Conservation (phyloP, 2,329 filamentous ascomycete genomes). For the Aspergillus novofumigatus region DNA sequence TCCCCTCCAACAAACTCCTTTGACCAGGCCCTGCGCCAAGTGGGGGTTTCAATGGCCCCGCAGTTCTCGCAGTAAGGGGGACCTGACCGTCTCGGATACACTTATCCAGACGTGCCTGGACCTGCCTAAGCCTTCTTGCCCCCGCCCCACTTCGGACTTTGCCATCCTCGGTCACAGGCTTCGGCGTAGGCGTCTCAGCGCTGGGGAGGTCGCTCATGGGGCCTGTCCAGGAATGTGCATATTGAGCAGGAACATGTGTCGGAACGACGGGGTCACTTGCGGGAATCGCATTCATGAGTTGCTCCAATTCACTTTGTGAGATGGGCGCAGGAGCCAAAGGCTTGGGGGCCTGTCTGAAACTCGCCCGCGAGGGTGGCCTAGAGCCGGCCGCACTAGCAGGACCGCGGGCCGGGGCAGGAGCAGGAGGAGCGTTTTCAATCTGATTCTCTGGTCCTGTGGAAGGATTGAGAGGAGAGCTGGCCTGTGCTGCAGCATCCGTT, state of each 20-base stretch:
- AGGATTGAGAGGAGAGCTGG: constrained; percentile 24
- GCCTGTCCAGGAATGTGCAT: constrained; percentile 43
- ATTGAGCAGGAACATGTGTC: constrained; percentile 28
- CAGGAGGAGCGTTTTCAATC: constrained; percentile 17
- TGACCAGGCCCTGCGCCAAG: constrained; percentile 91
- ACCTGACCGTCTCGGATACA: constrained; percentile 73
- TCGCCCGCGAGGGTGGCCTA: constrained; percentile 36
- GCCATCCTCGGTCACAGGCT: constrained; percentile 27
- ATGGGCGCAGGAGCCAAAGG: constrained; percentile 37
- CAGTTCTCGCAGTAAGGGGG: constrained; percentile 91
- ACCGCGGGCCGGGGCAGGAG: constrained; percentile 21
- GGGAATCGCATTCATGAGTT: constrained; percentile 32
- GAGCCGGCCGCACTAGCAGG: constrained; percentile 28
- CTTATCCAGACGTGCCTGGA: constrained; percentile 52
- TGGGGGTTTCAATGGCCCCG: constrained; percentile 90
- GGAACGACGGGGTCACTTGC: constrained; percentile 50
- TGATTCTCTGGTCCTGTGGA: constrained; percentile 17
- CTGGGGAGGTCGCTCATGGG: constrained; percentile 43
- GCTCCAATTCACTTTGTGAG: constrained; percentile 31
- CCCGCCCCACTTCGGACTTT: constrained; percentile 46
- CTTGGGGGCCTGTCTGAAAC: constrained; percentile 32
- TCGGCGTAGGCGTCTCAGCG: constrained; percentile 35
- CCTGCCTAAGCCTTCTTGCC: constrained; percentile 64
- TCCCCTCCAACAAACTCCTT: constrained; percentile 69
- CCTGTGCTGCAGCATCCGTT: constrained; percentile 21